phyloP scores from a whole-genome alignment of 2,329 filamentous ascomycete genomes.

The Penicillium janthinellum region DNA sequence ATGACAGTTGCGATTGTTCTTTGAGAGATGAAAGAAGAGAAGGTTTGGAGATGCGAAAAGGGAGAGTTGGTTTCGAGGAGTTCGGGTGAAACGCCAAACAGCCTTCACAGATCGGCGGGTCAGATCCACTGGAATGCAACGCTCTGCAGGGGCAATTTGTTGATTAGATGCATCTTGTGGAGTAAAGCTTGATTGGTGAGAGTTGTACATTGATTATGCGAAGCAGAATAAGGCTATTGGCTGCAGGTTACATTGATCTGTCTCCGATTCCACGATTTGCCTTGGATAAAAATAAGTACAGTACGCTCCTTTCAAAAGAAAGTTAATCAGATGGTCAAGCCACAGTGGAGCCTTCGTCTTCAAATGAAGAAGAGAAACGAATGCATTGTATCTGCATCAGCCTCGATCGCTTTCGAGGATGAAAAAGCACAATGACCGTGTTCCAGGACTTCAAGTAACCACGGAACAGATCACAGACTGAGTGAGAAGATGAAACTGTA shows the following conservation, averaged over 20 bases:
- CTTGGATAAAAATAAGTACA: background rate
- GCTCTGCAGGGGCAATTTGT: background rate
- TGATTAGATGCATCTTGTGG: background rate
- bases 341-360: background rate
- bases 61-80: background rate
- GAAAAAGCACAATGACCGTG: background rate
- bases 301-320: background rate
- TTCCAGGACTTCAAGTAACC: background rate
- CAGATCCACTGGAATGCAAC: conserved; percentile 1
- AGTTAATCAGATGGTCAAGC: background rate
- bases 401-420: background rate
- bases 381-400: background rate
- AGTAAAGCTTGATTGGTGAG: background rate
- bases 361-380: background rate
- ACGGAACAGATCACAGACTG: background rate
- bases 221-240: background rate
- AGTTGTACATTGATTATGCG: background rate
- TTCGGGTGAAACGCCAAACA: background rate
- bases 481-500: background rate
- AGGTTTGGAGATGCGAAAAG: background rate
- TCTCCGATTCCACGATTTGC: background rate
- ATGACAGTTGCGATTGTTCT: no score
- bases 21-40: background rate
- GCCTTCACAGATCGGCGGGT: background rate
- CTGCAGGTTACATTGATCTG: background rate